Evolutionary conservation across 139 green algal species (phyloP).

Genomic region (Ettlia oleoabundans): DNA sequence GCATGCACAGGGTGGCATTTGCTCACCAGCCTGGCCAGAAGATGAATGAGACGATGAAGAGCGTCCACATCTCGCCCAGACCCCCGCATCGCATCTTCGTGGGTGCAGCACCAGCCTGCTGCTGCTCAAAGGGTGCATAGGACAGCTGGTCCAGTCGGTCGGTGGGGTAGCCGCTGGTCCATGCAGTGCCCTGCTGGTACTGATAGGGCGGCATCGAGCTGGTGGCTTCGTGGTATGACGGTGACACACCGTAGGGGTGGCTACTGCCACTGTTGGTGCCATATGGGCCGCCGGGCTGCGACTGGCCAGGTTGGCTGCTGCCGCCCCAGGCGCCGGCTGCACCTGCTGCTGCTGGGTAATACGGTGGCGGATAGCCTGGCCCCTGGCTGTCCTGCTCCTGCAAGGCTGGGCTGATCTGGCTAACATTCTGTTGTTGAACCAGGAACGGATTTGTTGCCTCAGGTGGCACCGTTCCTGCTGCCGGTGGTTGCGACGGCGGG

Average conservation of each 20-base stretch:
- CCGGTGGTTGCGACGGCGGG: too few species aligned
- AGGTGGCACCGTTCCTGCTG: too few species aligned
- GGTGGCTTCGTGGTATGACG: too few species aligned
- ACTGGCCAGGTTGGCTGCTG: background rate
- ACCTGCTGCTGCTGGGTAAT: background rate
- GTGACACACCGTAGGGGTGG: background rate
- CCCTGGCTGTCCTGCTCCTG: background rate
- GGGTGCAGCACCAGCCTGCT: background rate
- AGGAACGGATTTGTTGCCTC: too few species aligned
- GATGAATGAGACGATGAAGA: background rate
- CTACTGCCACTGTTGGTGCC: too few species aligned
- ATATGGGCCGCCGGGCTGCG: too few species aligned
- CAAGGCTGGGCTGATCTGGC: too few species aligned
- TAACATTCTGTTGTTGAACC: too few species aligned
- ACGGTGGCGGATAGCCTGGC: too few species aligned
- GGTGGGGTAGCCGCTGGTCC: background rate
- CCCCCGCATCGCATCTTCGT: background rate
- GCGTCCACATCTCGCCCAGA: constrained; percentile 4
- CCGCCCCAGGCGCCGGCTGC: background rate
- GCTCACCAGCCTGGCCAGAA: constrained; percentile 10
- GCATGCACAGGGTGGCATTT: background rate
- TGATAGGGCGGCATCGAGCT: background rate
- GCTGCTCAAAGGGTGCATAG: constrained; percentile 2
- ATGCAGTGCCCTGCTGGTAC: background rate
- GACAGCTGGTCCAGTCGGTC: background rate